Evolutionary conservation across 441 rosid species (phyloP).

Genomic region (Rhodomyrtus psidioides): DNA sequence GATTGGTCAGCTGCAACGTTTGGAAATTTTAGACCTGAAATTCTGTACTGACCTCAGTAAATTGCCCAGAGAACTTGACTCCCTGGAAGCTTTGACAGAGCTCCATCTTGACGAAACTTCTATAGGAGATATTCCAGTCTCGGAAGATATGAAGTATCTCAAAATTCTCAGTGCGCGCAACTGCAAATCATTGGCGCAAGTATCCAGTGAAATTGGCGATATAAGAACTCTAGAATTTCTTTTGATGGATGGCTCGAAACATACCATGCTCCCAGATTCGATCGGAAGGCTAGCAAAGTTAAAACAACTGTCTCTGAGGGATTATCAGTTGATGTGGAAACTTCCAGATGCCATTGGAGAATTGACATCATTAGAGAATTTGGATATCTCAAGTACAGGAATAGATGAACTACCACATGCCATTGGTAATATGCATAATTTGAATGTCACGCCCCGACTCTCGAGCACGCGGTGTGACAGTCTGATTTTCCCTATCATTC

Average conservation of each 20-base stretch:
- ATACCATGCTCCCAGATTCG: neutral
- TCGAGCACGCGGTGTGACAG: too few relatives aligned
- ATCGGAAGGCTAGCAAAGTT: neutral
- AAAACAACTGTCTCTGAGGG: neutral
- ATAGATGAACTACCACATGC: neutral
- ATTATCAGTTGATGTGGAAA: neutral
- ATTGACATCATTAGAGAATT: neutral
- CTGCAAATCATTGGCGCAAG: neutral
- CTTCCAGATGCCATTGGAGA: neutral
- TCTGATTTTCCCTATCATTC: too few relatives aligned
- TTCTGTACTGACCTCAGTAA: neutral
- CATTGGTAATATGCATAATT: neutral
- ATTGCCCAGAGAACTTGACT: neutral
- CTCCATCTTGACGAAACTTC: neutral
- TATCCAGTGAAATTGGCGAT: neutral
- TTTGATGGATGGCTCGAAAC: neutral
- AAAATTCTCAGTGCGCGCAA: neutral
- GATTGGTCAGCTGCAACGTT: neutral
- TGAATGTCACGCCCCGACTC: too few relatives aligned
- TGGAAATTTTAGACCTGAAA: neutral
- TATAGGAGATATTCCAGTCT: neutral
- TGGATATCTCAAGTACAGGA: neutral
- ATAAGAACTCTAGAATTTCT: neutral
- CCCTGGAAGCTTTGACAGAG: neutral
- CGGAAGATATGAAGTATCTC: neutral